Percentiles rank a stretch among this genome's conserved stretches.
These are phyloP conservation scores for Suhomyces panamericanus DNA, from an alignment of 1,139 yeast genomes.

Conservation along the genomic window DNA sequence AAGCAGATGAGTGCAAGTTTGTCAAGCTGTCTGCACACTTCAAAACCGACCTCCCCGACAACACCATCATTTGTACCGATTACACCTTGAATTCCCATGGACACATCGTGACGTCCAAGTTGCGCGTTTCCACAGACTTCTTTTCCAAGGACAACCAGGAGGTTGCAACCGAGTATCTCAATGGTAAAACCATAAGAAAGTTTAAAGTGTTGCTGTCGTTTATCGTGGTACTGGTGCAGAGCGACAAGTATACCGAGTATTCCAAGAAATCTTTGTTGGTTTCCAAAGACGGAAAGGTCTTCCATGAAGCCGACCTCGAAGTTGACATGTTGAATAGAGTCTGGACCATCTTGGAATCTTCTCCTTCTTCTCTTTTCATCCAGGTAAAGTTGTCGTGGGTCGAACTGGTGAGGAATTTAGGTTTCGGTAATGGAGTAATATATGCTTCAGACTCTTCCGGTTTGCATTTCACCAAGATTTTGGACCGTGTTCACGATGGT, in stretches of 20 bases:
- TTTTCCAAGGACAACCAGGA: constrained; percentile 38
- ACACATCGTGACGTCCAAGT: constrained; percentile 40
- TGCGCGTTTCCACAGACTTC: constrained; percentile 55
- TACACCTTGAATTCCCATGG: constrained; percentile 46
- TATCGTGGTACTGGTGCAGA: constrained; percentile 50
- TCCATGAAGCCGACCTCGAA: constrained; percentile 53
- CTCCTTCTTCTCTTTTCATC: constrained; percentile 55
- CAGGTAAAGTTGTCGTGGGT: constrained; percentile 42
- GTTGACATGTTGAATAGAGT: constrained; percentile 46
- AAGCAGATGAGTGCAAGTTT: constrained; percentile 48
- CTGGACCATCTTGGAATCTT: constrained; percentile 55
- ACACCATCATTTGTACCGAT: constrained; percentile 51
- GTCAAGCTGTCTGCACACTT: constrained; percentile 46
- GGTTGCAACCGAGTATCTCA: constrained; percentile 17
- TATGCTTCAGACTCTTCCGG: constrained; percentile 69
- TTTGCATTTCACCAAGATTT: constrained; percentile 47
- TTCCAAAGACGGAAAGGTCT: constrained; percentile 57
- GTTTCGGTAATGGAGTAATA: constrained; percentile 19
- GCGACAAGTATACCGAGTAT: constrained; percentile 45
- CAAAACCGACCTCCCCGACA: constrained; percentile 35
- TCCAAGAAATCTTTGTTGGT: constrained; percentile 51
- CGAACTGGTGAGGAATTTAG: too few species aligned
- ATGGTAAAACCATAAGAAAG: constrained; percentile 46
- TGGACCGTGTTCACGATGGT: constrained; percentile 46
- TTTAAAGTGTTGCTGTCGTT: constrained; percentile 53